Evolutionary conservation across 2,329 filamentous ascomycete genomes (phyloP).

Genomic region (Xylariaceae sp.): DNA sequence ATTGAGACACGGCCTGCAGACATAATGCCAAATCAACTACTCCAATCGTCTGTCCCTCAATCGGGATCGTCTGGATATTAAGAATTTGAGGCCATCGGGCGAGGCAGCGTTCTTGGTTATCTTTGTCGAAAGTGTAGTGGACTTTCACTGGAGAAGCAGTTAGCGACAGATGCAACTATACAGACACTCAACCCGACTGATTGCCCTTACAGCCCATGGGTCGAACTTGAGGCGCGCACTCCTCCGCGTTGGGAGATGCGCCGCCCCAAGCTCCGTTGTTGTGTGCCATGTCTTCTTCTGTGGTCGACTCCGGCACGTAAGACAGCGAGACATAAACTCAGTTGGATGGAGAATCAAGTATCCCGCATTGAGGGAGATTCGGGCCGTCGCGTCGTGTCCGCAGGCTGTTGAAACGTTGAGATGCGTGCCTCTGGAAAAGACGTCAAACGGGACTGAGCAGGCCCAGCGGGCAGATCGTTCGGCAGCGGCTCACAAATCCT

Average conservation of each 20-base stretch:
- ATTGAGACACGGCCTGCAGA: slow-evolving; percentile 69
- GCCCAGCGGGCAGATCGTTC: background rate
- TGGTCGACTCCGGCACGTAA: background rate
- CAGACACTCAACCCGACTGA: background rate
- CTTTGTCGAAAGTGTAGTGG: slow-evolving; percentile 89
- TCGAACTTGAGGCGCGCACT: slow-evolving; percentile 52
- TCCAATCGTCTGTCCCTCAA: slow-evolving; percentile 81
- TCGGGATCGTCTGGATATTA: slow-evolving; percentile 69
- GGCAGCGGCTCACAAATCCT: background rate
- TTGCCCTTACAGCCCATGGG: slow-evolving; percentile 60
- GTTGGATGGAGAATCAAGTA: background rate
- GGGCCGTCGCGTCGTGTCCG: background rate
- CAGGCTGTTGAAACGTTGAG: background rate
- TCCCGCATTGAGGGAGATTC: slow-evolving; percentile 1
- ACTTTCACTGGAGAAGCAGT: slow-evolving; percentile 68
- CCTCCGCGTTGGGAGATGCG: slow-evolving; percentile 32
- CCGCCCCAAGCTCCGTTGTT: slow-evolving; percentile 28
- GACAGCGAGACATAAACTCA: background rate
- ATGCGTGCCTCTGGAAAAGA: background rate
- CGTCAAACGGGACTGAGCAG: background rate
- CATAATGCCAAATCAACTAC: slow-evolving; percentile 83
- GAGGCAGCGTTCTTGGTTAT: slow-evolving; percentile 82
- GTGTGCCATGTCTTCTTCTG: slow-evolving; percentile 23
- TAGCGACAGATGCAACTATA: slow-evolving; percentile 17
- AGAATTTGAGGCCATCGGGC: slow-evolving; percentile 77